phyloP scores from a whole-genome alignment of 164 flowering plant genomes.

The Piper longum region DNA sequence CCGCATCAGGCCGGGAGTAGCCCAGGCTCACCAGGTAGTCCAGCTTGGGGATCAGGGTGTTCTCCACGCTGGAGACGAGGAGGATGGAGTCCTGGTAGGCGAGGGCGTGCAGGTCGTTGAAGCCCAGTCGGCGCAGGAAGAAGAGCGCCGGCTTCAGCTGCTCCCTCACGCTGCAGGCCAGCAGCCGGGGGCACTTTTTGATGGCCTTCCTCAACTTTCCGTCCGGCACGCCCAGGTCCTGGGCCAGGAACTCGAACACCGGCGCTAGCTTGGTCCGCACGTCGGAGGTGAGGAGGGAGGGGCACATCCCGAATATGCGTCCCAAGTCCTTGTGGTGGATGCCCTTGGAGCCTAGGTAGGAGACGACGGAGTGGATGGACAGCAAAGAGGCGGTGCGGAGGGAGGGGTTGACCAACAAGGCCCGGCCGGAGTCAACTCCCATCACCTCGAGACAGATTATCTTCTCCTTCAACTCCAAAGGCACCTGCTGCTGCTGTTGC shows the following conservation, averaged over 20 bases:
- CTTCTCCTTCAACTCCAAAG: constrained; percentile 61
- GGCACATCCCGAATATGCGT: constrained; percentile 87
- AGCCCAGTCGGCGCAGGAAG: constrained; percentile 67
- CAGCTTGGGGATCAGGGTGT: constrained; percentile 67
- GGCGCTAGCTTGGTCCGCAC: constrained; percentile 48
- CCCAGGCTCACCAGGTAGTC: constrained; percentile 46
- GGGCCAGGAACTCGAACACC: constrained; percentile 54
- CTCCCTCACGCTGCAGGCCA: constrained; percentile 37
- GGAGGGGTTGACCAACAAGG: constrained; percentile 67
- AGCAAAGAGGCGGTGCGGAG: constrained; percentile 54
- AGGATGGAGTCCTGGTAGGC: constrained; percentile 66
- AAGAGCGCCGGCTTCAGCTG: constrained; percentile 73
- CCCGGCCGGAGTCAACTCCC: constrained; percentile 81
- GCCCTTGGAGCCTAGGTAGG: constrained; percentile 74
- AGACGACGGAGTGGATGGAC: constrained; percentile 53
- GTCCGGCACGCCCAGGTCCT: constrained; percentile 57
- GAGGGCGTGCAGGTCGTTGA: constrained; percentile 41
- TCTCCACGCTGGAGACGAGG: constrained; percentile 77
- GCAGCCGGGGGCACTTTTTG: constrained; percentile 77
- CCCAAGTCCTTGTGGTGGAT: constrained; percentile 65
- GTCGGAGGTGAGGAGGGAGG: constrained; percentile 57
- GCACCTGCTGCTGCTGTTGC: too few relatives aligned
- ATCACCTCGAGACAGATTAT: constrained; percentile 84
- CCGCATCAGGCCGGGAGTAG: constrained; percentile 37
- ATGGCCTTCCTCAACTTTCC: constrained; percentile 42